A percentile compares a stretch with the other conserved stretches of the same genome.
phyloP scores from a whole-genome alignment of 176 grass and related monocot genomes.

The Chrysopogon serrulatus region DNA sequence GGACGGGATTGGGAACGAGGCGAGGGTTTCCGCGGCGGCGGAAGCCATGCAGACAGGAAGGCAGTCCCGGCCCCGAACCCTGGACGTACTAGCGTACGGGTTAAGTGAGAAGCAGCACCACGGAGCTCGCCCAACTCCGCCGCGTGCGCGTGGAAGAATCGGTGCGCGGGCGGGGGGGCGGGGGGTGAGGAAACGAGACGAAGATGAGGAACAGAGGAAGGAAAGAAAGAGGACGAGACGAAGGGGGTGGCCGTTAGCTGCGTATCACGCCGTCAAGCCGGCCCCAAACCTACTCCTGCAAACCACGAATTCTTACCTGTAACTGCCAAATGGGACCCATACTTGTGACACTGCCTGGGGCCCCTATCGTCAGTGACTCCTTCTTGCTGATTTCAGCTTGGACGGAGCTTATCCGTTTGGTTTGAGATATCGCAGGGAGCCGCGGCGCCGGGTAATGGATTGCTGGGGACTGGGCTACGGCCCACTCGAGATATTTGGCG shows the following conservation, averaged over 20 bases:
- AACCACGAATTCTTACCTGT: fast-evolving
- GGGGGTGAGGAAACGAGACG: neutral
- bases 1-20: conserved; percentile 33
- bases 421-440: conserved; percentile 8
- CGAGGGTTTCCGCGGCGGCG: conserved; percentile 62
- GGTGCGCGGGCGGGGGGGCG: neutral
- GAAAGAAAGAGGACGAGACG: conserved; percentile 21
- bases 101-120: neutral
- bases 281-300: neutral
- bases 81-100: neutral
- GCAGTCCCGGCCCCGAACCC: conserved; percentile 9
- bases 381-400: neutral
- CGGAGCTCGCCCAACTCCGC: neutral
- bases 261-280: conserved; percentile 40
- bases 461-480: neutral
- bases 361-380: neutral
- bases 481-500: conserved; percentile 29
- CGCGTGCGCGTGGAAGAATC: conserved; percentile 25
- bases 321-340: neutral
- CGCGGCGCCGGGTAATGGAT: neutral
- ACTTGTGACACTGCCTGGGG: fast-evolving
- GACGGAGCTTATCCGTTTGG: conserved; percentile 27
- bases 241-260: conserved; percentile 1
- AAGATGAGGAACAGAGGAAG: conserved; percentile 32
- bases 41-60: conserved; percentile 19